Percentiles rank a stretch among this genome's conserved stretches.
These are phyloP conservation scores for Circinella minor DNA, from an alignment of 371 early-diverging fungal species.

Conservation along the genomic window DNA sequence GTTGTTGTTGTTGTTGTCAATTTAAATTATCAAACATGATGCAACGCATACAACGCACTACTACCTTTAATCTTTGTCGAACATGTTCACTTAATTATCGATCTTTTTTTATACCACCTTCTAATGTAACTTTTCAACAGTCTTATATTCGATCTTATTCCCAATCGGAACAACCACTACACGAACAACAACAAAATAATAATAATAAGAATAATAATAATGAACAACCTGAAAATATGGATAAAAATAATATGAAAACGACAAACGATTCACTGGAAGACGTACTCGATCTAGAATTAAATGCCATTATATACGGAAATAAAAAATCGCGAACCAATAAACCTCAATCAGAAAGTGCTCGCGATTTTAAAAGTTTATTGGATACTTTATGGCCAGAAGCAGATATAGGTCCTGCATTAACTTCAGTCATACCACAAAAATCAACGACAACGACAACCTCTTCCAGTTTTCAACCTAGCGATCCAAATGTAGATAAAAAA, in stretches of 20 bases:
- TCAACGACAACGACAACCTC: neutral
- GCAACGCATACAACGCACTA: too few relatives aligned
- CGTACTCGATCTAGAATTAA: neutral
- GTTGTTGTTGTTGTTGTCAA: too few relatives aligned
- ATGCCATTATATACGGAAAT: neutral
- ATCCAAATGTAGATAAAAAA: slow-evolving; percentile 3
- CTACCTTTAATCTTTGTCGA: too few relatives aligned
- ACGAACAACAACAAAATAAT: neutral
- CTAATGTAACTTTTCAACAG: too few relatives aligned
- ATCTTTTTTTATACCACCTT: too few relatives aligned
- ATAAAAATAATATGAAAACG: too few relatives aligned
- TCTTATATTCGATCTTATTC: neutral
- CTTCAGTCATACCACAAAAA: neutral
- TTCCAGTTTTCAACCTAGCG: neutral
- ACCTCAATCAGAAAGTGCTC: neutral
- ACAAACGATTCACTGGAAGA: neutral
- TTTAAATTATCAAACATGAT: too few relatives aligned
- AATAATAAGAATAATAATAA: neutral
- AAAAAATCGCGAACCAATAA: neutral
- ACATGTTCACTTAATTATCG: too few relatives aligned
- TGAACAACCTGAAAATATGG: neutral
- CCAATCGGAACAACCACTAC: neutral
- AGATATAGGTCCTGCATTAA: neutral
- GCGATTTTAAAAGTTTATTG: neutral
- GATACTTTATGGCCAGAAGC: neutral